Conservation (phyloP, 2,329 filamentous ascomycete genomes). For the Hypoxylon sp. region DNA sequence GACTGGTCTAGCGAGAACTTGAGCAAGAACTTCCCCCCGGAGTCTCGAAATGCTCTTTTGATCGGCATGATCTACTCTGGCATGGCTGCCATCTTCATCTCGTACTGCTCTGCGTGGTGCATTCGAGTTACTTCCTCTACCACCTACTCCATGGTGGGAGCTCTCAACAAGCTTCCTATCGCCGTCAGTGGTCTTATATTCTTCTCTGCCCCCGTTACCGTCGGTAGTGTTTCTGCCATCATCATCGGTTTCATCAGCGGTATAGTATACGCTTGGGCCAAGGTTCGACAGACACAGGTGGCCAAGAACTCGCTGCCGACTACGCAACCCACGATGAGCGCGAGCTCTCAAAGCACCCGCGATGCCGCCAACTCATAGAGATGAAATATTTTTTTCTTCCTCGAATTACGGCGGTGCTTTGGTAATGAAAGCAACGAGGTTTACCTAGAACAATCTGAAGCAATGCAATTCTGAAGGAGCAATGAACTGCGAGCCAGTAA, state of each 20-base stretch:
- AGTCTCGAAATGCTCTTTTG: constrained; percentile 81
- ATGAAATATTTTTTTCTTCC: constrained; percentile 9
- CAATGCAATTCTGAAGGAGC: constrained; percentile 35
- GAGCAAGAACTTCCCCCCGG: constrained; percentile 86
- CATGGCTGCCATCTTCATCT: constrained; percentile 94
- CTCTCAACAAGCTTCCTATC: constrained; percentile 97
- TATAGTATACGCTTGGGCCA: constrained; percentile 88
- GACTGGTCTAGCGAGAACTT: constrained; percentile 93
- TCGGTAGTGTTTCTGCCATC: constrained; percentile 93
- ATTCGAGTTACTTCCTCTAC: constrained; percentile 97
- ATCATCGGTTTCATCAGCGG: constrained; percentile 91
- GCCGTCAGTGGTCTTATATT: constrained; percentile 93
- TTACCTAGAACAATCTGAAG: constrained; percentile 27
- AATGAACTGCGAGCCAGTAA: constrained; percentile 36
- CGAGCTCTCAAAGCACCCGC: constrained; percentile 89
- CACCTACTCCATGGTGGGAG: constrained; percentile 98
- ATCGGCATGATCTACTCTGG: constrained; percentile 95
- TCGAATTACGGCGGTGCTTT: constrained; percentile 18
- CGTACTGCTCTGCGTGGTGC: constrained; percentile 99
- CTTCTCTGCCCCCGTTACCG: constrained; percentile 92
- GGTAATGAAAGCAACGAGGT: constrained; percentile 25
- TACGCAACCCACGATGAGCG: constrained; percentile 79
- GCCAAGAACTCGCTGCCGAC: constrained; percentile 77
- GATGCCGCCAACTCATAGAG: constrained; percentile 80
- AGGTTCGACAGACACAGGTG: constrained; percentile 80